Evolutionary conservation across 2,329 filamentous ascomycete species (phyloP), one percentile per base, ranked within the genome.

Genomic region (Bertia moriformis): DNA sequence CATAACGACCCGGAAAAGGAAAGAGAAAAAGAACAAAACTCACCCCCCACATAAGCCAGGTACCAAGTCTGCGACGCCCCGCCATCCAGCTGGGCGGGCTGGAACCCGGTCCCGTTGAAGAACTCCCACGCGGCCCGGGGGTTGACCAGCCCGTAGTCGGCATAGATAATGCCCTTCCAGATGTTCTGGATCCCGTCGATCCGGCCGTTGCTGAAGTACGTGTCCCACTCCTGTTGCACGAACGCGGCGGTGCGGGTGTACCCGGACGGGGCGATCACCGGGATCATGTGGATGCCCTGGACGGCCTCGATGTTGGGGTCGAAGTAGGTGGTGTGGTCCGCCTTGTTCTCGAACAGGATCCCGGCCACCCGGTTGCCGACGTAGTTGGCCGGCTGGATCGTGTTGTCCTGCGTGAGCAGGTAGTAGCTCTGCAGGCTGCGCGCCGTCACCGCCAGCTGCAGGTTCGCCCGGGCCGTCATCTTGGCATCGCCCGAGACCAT

Each of bases 261-360:
- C 4, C 78, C 65, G 2, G 80, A 80, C 40, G 71, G 66, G 2
- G 85, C 78, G 38, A 80, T 66, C 36, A 88, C 60, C 1, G 85
- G 85, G 19, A 89, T 67, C 83, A 91, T 89, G 61, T 91, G 83
- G 48, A 89, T 88, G 42, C 83, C 82, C 50, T 73, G 62, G 35
- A 50, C 45, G 39, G 49, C 55, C 57, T 89, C 80, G 12, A 74
- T 69, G 41, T 78, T 73, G 38, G 63, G 56, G 36, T 85, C 84
- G 51, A 95, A 95, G 60, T 86, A 95, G 1, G 89, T 95, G 3
- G 83, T 81, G 58, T 95, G 86, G 55, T 96, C 85, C 40, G 87
- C 71, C 61, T 96, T 96, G 65, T 95, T 95, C 60, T 96, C 89
- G 51, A 95, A 96, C 5, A 93, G 55, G 45, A 79, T 79, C 4